Conservation (phyloP, 2,329 filamentous ascomycete species). For the Chalaropsis thielavioides region DNA sequence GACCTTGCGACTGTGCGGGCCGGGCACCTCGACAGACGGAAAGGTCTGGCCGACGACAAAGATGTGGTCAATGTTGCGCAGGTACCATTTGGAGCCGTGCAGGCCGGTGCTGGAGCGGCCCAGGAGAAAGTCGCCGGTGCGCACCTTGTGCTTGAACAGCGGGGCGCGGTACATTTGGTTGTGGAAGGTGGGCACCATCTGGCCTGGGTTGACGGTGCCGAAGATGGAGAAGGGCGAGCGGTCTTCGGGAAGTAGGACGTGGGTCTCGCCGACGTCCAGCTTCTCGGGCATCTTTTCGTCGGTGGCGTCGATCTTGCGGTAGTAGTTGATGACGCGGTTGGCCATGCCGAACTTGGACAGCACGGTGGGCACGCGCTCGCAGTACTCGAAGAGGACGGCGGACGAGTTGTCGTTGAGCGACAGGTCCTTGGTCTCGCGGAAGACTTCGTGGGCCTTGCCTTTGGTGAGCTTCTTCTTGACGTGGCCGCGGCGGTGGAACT, state of each 20-base stretch:
- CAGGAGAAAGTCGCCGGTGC: conserved; percentile 72
- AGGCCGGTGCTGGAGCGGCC: conserved; percentile 67
- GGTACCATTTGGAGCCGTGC: conserved; percentile 63
- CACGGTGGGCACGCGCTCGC: conserved; percentile 80
- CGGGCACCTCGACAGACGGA: conserved; percentile 80
- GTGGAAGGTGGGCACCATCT: conserved; percentile 79
- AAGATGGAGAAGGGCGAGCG: conserved; percentile 94
- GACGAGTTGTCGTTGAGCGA: conserved; percentile 80
- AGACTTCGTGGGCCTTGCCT: conserved; percentile 66
- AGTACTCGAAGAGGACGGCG: conserved; percentile 83
- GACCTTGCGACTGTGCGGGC: conserved; percentile 84
- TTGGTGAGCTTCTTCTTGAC: conserved; percentile 73
- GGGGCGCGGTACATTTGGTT: conserved; percentile 94
- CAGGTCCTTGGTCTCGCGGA: conserved; percentile 65
- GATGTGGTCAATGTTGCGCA: conserved; percentile 82
- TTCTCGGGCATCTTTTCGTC: conserved; percentile 67
- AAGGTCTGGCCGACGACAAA: conserved; percentile 88
- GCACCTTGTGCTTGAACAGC: conserved; percentile 72
- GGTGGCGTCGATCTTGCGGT: conserved; percentile 60
- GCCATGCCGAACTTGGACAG: conserved; percentile 97
- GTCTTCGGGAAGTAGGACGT: conserved; percentile 79
- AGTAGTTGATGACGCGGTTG: conserved; percentile 91
- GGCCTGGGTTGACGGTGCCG: conserved; percentile 78
- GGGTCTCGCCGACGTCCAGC: conserved; percentile 73
- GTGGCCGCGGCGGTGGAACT: conserved; percentile 55